Evolutionary conservation across 208 protist genomes (phyloP).

Genomic region (Angomonas desouzai): DNA sequence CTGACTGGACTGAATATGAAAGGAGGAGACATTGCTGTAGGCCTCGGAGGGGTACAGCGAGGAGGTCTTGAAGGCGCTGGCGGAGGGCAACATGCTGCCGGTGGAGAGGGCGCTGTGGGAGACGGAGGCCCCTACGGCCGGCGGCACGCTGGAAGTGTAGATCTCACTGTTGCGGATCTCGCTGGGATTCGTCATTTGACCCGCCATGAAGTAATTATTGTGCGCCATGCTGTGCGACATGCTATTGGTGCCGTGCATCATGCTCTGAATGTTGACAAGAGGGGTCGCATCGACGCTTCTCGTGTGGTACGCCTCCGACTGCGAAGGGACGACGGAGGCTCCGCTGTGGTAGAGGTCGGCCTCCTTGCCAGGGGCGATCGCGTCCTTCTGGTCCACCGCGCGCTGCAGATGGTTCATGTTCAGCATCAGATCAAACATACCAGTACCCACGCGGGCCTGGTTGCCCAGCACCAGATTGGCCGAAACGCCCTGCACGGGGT

Average conservation of each 20-base stretch:
- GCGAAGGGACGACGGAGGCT: conserved; percentile 43
- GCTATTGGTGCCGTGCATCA: conserved; percentile 27
- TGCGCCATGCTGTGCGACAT: neutral
- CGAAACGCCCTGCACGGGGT: conserved; percentile 95
- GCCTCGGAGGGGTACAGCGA: conserved; percentile 18
- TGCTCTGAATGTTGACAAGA: conserved; percentile 64
- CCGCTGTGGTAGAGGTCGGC: conserved; percentile 80
- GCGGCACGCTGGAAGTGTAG: conserved; percentile 18
- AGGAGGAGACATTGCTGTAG: conserved; percentile 64
- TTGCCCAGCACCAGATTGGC: conserved; percentile 99
- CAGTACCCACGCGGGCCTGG: conserved; percentile 95
- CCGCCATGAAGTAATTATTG: conserved; percentile 18
- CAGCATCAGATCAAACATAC: conserved; percentile 95
- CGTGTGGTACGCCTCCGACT: conserved; percentile 26
- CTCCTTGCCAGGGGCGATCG: conserved; percentile 62
- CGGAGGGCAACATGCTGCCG: conserved; percentile 16
- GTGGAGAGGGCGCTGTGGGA: conserved; percentile 44
- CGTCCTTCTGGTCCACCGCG: conserved; percentile 77
- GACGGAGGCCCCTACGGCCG: conserved; percentile 8
- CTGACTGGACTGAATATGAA: conserved; percentile 66
- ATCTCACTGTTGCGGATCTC: conserved; percentile 56
- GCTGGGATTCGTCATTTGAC: conserved; percentile 43
- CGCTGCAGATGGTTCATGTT: conserved; percentile 88
- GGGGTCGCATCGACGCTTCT: conserved; percentile 54
- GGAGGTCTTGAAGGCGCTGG: conserved; percentile 11